Evolutionary conservation across 2,329 filamentous ascomycete species (phyloP).

Genomic region (Coleophoma crateriformis): DNA sequence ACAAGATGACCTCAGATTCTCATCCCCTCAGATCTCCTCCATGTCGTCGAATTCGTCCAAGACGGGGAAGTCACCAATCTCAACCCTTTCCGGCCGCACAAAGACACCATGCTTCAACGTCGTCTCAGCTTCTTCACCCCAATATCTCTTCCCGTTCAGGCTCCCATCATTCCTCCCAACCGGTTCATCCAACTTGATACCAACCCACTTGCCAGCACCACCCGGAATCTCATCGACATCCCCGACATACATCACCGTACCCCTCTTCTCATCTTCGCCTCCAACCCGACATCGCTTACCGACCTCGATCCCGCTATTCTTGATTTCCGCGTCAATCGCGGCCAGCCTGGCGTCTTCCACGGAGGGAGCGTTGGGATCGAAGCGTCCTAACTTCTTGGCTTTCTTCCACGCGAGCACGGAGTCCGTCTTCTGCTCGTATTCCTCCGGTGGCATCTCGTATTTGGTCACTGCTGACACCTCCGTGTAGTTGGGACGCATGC

Average conservation of each 20-base stretch:
- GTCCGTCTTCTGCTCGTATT: constrained; percentile 82
- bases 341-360: constrained; percentile 68
- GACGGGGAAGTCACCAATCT: constrained; percentile 66
- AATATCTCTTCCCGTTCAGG: constrained; percentile 63
- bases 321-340: constrained; percentile 64
- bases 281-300: constrained; percentile 61
- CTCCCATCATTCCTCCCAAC: constrained; percentile 80
- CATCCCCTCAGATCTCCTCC: constrained; percentile 56
- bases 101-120: constrained; percentile 70
- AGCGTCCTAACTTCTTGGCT: constrained; percentile 89
- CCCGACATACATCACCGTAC: constrained; percentile 65
- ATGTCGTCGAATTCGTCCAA: constrained; percentile 73
- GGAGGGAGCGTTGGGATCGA: constrained; percentile 77
- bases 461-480: constrained; percentile 81
- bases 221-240: constrained; percentile 69
- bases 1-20: neutral
- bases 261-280: constrained; percentile 63
- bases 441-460: constrained; percentile 78
- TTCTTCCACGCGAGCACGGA: constrained; percentile 95
- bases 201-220: constrained; percentile 63
- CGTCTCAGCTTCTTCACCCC: constrained; percentile 45
- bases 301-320: constrained; percentile 58
- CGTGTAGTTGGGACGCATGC: constrained; percentile 71
- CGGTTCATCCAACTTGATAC: constrained; percentile 71
- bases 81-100: constrained; percentile 71